Percentiles rank a stretch among this genome's conserved stretches.
Conservation (phyloP, 495 filamentous ascomycete genomes). For the Penicillium canescens region DNA sequence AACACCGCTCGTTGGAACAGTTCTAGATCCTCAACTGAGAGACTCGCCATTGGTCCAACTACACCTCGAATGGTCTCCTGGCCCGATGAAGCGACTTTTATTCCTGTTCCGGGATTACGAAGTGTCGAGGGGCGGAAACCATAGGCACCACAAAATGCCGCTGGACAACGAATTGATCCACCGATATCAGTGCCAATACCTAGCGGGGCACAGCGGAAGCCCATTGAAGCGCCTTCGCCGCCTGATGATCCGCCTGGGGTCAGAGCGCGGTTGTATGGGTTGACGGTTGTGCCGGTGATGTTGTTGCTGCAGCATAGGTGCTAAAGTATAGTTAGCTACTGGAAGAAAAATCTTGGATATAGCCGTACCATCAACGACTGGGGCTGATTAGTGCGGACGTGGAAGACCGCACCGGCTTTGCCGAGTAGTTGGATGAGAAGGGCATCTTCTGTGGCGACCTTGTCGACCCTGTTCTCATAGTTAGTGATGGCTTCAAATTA, state of each 20-base stretch:
- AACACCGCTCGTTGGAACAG: slow-evolving; percentile 64
- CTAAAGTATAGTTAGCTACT: slow-evolving; percentile 18
- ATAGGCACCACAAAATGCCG: slow-evolving; percentile 59
- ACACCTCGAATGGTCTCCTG: slow-evolving; percentile 61
- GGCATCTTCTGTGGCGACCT: slow-evolving; percentile 36
- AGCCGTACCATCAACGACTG: slow-evolving; percentile 43
- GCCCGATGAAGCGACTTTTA: slow-evolving; percentile 49
- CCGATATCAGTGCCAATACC: slow-evolving; percentile 71
- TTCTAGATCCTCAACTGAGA: slow-evolving; percentile 60
- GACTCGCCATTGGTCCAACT: slow-evolving; percentile 61
- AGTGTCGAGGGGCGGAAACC: slow-evolving; percentile 57
- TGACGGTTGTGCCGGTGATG: slow-evolving; percentile 62
- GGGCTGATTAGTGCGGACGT: slow-evolving; percentile 66
- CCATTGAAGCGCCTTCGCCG: slow-evolving; percentile 68
- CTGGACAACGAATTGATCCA: slow-evolving; percentile 61
- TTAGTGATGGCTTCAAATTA: not conserved
- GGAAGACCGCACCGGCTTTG: slow-evolving; percentile 56
- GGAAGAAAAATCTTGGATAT: not conserved
- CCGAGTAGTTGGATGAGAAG: slow-evolving; percentile 32
- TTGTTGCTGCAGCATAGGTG: slow-evolving; percentile 57
- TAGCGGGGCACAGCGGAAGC: slow-evolving; percentile 58
- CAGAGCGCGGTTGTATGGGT: slow-evolving; percentile 59
- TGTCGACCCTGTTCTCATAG: slow-evolving; percentile 26
- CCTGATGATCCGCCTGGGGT: slow-evolving; percentile 65
- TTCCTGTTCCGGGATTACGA: slow-evolving; percentile 49